Evolutionary conservation across 208 protist genomes (phyloP).

Genomic region (Giardia muris): DNA sequence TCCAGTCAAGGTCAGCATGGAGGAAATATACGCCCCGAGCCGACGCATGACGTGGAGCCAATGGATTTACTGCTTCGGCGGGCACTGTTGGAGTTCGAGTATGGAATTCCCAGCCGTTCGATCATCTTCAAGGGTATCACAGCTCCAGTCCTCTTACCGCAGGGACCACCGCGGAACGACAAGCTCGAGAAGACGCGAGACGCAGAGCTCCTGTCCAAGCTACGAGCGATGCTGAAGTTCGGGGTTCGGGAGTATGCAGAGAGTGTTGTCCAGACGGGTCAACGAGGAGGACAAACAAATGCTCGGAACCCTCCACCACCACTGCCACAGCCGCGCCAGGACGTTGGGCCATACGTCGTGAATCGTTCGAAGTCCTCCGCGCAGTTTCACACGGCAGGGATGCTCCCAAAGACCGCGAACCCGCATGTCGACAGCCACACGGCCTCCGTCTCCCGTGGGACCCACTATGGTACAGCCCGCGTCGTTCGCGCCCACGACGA

Average conservation of each 20-base stretch:
- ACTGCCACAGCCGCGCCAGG: neutral
- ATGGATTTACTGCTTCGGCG: neutral
- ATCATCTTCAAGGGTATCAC: neutral
- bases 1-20: neutral
- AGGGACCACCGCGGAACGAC: neutral
- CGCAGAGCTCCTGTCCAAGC: neutral
- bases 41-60: neutral
- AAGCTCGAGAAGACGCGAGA: slow-evolving; percentile 25
- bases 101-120: neutral
- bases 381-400: neutral
- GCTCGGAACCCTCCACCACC: neutral
- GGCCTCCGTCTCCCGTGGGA: neutral
- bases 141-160: neutral
- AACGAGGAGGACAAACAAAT: neutral
- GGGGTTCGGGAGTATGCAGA: slow-evolving; percentile 11
- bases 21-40: neutral
- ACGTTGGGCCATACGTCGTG: neutral
- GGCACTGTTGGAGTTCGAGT: slow-evolving; percentile 10
- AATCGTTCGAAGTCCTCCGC: neutral
- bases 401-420: neutral
- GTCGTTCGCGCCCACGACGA: neutral
- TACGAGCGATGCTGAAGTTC: slow-evolving; percentile 17
- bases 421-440: neutral
- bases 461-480: neutral
- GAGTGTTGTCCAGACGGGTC: neutral